A percentile compares a stretch with the other conserved stretches of the same genome.
Evolutionary conservation across 2,329 filamentous ascomycete species (phyloP).

Genomic region (Aspergillus ibericus): DNA sequence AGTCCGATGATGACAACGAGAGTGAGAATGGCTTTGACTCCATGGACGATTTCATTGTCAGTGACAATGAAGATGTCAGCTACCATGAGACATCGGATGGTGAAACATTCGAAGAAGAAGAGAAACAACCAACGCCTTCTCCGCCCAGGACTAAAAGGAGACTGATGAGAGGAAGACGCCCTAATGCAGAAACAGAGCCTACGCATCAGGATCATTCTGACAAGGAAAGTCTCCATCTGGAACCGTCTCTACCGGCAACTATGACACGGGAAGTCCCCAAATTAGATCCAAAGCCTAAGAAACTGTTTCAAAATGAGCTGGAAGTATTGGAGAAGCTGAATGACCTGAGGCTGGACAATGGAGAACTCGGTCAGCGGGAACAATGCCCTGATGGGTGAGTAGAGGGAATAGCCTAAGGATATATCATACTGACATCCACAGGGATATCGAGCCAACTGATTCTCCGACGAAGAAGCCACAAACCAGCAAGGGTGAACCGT

Average conservation of each 20-base stretch:
- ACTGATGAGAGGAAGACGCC: constrained; percentile 37
- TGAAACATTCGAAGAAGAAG: constrained; percentile 30
- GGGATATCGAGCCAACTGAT: constrained; percentile 10
- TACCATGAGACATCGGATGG: constrained; percentile 33
- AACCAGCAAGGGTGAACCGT: constrained; percentile 6
- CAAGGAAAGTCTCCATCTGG: constrained; percentile 18
- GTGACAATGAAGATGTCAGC: constrained; percentile 41
- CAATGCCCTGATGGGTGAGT: constrained; percentile 7
- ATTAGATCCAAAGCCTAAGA: constrained; percentile 16
- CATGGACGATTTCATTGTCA: constrained; percentile 43
- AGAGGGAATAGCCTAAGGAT: constrained; percentile 18
- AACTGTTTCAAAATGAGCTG: constrained; percentile 22
- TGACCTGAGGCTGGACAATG: constrained; percentile 22
- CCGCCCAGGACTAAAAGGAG: constrained; percentile 30
- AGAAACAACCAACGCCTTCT: constrained; percentile 11
- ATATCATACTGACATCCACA: background rate
- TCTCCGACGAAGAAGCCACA: constrained; percentile 12
- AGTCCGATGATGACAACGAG: constrained; percentile 27
- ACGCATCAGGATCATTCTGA: constrained; percentile 11
- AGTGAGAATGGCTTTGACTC: constrained; percentile 38
- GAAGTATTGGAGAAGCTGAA: constrained; percentile 25
- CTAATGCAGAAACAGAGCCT: constrained; percentile 19
- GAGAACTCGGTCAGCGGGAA: constrained; percentile 23
- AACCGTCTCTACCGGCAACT: constrained; percentile 22
- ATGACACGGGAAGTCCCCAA: constrained; percentile 17